These are phyloP conservation scores for Myriosclerotinia curreyana DNA, from an alignment of 2,329 filamentous ascomycete genomes.

Conservation along the genomic window DNA sequence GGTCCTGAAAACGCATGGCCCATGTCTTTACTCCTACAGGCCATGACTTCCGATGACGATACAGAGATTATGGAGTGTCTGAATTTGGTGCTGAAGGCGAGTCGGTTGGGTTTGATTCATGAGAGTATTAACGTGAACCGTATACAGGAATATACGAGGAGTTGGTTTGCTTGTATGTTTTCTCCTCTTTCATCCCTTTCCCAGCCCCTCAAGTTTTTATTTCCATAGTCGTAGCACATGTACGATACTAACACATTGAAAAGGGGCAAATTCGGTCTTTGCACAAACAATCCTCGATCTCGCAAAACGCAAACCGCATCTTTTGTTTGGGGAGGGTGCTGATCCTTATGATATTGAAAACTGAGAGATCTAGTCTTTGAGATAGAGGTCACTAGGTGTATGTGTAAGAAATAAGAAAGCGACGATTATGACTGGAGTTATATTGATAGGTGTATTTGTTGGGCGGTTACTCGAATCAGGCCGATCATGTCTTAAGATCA, in stretches of 20 bases:
- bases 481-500: no score
- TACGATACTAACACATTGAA: neutral
- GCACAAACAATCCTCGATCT: slow-evolving; percentile 88
- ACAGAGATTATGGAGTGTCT: slow-evolving; percentile 75
- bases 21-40: slow-evolving; percentile 89
- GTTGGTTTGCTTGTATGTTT: slow-evolving; percentile 79
- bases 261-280: slow-evolving; percentile 91
- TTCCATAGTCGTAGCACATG: neutral
- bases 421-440: slow-evolving; percentile 6
- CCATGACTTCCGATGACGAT: slow-evolving; percentile 82
- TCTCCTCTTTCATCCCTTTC: neutral
- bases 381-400: neutral
- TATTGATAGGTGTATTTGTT: neutral
- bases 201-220: neutral
- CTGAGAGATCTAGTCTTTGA: neutral
- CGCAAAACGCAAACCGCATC: slow-evolving; percentile 80
- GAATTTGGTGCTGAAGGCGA: slow-evolving; percentile 69
- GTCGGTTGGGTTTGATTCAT: slow-evolving; percentile 77
- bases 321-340: slow-evolving; percentile 70
- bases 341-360: slow-evolving; percentile 52
- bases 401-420: no score
- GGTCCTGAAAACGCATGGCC: slow-evolving; percentile 93
- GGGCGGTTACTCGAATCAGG: neutral
- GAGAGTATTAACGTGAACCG: slow-evolving; percentile 85
- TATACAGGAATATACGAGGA: slow-evolving; percentile 68